These are phyloP conservation scores for Fusarium bulbicola DNA, from an alignment of 2,329 filamentous ascomycete species.

Conservation along the genomic window DNA sequence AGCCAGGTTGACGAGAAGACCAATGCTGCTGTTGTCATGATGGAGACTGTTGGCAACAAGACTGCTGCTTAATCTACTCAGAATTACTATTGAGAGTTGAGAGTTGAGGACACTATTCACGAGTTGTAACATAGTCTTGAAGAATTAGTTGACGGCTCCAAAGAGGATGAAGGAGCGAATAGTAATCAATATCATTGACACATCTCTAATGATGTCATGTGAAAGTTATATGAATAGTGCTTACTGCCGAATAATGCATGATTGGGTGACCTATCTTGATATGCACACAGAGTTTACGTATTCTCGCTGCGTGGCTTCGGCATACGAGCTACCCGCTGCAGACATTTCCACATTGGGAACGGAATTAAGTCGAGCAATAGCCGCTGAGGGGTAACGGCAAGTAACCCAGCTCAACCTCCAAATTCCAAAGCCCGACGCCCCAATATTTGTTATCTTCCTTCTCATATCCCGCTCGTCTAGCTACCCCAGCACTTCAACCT, in stretches of 20 bases:
- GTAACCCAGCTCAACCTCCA: background rate
- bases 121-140: background rate
- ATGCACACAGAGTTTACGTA: background rate
- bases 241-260: background rate
- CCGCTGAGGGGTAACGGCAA: conserved; percentile 17
- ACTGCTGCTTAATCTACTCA: background rate
- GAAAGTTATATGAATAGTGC: background rate
- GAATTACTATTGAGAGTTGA: background rate
- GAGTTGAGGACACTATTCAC: background rate
- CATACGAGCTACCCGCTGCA: background rate
- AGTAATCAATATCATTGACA: background rate
- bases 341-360: background rate
- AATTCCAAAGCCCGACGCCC: conserved; percentile 3
- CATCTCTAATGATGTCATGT: background rate
- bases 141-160: background rate
- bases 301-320: background rate
- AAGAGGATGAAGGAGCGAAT: background rate
- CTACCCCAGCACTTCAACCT: background rate
- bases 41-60: conserved; percentile 12
- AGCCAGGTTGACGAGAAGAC: conserved; percentile 26
- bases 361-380: background rate
- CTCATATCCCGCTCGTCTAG: background rate
- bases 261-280: background rate
- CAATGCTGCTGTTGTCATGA: conserved; percentile 1
- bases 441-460: background rate